These are phyloP conservation scores for Staphylotrichum longicolle DNA, from an alignment of 495 filamentous ascomycete species.

Conservation along the genomic window DNA sequence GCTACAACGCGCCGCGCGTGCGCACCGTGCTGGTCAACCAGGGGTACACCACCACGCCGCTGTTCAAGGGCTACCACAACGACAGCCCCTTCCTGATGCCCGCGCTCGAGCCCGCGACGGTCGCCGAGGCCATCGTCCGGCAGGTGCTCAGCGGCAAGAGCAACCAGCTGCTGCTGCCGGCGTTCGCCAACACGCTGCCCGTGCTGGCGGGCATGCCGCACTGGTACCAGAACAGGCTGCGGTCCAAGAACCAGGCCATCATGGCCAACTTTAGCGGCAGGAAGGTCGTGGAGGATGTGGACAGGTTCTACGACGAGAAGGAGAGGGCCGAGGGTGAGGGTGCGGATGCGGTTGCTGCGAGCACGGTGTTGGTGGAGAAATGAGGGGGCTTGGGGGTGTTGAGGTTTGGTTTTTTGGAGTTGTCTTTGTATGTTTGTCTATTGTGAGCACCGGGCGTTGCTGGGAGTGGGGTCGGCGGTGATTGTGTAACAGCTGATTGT, in stretches of 20 bases:
- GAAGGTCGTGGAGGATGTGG: slow-evolving; percentile 49
- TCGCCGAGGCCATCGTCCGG: slow-evolving; percentile 61
- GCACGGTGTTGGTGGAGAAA: slow-evolving; percentile 36
- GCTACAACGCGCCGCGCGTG: slow-evolving; percentile 62
- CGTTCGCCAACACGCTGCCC: slow-evolving; percentile 36
- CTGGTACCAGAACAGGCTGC: slow-evolving; percentile 45
- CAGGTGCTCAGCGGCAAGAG: slow-evolving; percentile 58
- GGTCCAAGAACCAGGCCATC: slow-evolving; percentile 36
- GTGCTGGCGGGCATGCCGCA: slow-evolving; percentile 42
- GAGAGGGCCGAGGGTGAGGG: slow-evolving; percentile 23
- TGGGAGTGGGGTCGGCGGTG: too few species aligned
- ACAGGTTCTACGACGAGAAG: slow-evolving; percentile 41
- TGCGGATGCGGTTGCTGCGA: slow-evolving; percentile 25
- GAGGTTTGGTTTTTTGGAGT: neutral
- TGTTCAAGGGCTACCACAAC: slow-evolving; percentile 60
- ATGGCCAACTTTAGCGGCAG: slow-evolving; percentile 48
- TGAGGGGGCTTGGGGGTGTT: slow-evolving; percentile 7
- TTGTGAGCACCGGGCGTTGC: too few species aligned
- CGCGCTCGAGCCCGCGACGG: slow-evolving; percentile 58
- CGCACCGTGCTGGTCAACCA: slow-evolving; percentile 65
- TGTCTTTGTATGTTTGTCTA: too few species aligned
- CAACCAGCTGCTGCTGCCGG: slow-evolving; percentile 57
- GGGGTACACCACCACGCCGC: slow-evolving; percentile 58
- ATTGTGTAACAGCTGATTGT: neutral
- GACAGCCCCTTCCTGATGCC: slow-evolving; percentile 54